These are phyloP conservation scores for Waltiozyma sp. DNA, from an alignment of 1,139 yeast genomes.

Conservation along the genomic window DNA sequence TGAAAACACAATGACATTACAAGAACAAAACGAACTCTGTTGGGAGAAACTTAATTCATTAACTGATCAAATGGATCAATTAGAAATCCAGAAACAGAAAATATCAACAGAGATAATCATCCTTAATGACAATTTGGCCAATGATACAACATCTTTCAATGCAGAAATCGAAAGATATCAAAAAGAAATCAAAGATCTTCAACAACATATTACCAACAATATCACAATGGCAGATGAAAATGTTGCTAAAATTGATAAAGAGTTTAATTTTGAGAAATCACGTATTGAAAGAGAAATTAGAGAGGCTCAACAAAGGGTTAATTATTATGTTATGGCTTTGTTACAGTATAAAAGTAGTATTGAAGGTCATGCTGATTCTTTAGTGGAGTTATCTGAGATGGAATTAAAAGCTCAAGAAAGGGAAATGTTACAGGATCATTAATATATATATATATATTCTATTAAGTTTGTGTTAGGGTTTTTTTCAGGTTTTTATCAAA, in stretches of 20 bases:
- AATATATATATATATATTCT: too few species aligned
- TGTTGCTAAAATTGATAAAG: neutral
- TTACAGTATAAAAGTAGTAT: neutral
- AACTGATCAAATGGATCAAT: constrained; percentile 45
- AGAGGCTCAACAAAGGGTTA: neutral
- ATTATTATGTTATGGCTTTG: neutral
- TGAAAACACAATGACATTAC: constrained; percentile 48
- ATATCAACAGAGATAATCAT: constrained; percentile 47
- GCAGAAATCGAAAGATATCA: constrained; percentile 60
- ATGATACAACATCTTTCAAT: constrained; percentile 42
- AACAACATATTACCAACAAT: neutral
- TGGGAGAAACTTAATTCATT: constrained; percentile 46
- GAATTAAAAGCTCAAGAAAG: neutral
- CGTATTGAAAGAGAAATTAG: neutral
- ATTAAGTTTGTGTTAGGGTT: too few species aligned
- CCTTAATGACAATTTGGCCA: constrained; percentile 42
- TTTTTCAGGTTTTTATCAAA: too few species aligned
- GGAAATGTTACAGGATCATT: neutral
- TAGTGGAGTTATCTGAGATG: neutral
- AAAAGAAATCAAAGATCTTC: constrained; percentile 26
- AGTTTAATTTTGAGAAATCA: neutral
- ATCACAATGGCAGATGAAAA: neutral
- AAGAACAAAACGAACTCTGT: constrained; percentile 47
- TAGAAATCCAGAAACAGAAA: constrained; percentile 46
- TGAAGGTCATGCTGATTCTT: neutral